These are phyloP conservation scores for Neurospora sp. DNA, from an alignment of 495 filamentous ascomycete genomes.

Conservation along the genomic window DNA sequence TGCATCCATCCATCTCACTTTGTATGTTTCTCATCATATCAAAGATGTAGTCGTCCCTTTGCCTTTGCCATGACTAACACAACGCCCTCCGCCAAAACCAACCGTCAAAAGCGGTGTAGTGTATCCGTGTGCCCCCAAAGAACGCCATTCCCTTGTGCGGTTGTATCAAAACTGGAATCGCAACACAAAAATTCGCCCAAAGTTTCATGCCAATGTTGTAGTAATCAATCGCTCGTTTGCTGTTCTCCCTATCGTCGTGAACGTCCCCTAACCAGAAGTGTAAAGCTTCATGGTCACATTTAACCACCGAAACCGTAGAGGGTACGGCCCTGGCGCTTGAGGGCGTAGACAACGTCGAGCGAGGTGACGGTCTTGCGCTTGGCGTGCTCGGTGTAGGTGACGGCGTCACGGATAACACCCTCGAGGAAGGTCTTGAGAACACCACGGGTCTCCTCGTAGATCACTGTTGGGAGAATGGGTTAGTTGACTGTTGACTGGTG, in stretches of 20 bases:
- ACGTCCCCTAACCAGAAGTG: background rate
- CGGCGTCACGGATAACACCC: slow-evolving; percentile 96
- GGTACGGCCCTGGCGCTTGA: slow-evolving; percentile 92
- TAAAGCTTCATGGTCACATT: background rate
- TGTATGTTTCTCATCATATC: background rate
- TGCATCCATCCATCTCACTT: background rate
- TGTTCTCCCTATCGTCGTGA: background rate
- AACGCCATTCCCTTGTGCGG: background rate
- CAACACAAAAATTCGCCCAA: background rate
- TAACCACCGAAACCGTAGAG: slow-evolving; percentile 99
- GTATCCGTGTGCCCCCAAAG: background rate
- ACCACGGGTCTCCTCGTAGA: slow-evolving; percentile 99
- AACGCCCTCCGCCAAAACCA: background rate
- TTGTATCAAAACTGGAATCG: background rate
- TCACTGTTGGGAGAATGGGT: slow-evolving; percentile 43
- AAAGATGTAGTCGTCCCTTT: background rate
- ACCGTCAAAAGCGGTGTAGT: background rate
- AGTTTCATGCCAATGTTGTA: background rate
- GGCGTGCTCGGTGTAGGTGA: slow-evolving; percentile 96
- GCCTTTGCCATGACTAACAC: background rate
- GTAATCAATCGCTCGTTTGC: background rate
- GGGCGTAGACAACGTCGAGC: slow-evolving; percentile 88
- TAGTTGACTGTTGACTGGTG: slow-evolving; percentile 57
- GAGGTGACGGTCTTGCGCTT: slow-evolving; percentile 98
- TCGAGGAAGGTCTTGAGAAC: slow-evolving; percentile 99